These are phyloP conservation scores for Jaltomata sinuosa DNA, from an alignment of 257 asterid species.

Conservation along the genomic window DNA sequence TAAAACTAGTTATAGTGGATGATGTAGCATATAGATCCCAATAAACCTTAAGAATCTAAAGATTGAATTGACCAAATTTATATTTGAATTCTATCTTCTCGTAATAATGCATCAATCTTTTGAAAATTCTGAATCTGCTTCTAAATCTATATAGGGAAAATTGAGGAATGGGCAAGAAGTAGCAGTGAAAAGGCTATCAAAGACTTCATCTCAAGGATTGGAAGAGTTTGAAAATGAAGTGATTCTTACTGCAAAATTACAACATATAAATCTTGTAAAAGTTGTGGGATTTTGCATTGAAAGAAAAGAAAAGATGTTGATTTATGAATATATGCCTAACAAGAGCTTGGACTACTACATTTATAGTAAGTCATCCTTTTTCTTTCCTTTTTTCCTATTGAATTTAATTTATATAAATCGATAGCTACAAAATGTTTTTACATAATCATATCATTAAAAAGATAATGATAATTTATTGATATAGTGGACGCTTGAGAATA, in stretches of 20 bases:
- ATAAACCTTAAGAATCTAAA: neutral
- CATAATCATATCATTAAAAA: no score
- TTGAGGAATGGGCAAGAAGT: neutral
- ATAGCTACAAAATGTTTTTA: no score
- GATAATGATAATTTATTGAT: no score
- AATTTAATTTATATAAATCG: neutral
- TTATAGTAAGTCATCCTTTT: neutral
- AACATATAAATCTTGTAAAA: slow-evolving; percentile 10
- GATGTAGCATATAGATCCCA: neutral
- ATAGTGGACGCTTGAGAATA: no score
- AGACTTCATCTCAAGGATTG: neutral
- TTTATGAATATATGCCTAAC: neutral
- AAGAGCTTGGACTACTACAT: neutral
- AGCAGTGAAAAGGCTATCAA: neutral
- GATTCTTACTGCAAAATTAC: slow-evolving; percentile 7
- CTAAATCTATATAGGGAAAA: neutral
- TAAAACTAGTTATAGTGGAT: no score
- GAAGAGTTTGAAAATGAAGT: slow-evolving; percentile 20
- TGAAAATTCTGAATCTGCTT: neutral
- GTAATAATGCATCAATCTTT: neutral
- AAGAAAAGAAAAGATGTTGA: slow-evolving; percentile 12
- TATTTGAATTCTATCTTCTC: neutral
- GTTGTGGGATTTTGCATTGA: slow-evolving; percentile 15
- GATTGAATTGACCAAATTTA: neutral
- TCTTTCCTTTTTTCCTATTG: neutral